Evolutionary conservation across 2,329 filamentous ascomycete genomes (phyloP).

Genomic region (Macrophomina pseudophaseolina): DNA sequence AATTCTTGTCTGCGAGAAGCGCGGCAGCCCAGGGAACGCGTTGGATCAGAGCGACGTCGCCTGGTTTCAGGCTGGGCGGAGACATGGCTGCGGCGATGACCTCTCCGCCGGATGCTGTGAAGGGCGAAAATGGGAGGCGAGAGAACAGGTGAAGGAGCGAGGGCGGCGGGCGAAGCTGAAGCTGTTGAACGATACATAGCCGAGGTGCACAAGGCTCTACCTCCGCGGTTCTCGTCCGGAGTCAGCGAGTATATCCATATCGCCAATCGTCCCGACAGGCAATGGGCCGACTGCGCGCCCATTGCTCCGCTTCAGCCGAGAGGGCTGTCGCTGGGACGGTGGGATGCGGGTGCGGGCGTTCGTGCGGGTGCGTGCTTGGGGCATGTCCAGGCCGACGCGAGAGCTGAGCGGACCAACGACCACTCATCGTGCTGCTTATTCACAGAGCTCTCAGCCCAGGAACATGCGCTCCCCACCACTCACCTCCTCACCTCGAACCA

Average conservation of each 20-base stretch:
- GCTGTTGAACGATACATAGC: background rate
- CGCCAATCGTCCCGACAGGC: too few relatives aligned
- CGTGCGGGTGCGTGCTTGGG: too few relatives aligned
- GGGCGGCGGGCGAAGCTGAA: background rate
- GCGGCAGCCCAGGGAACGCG: constrained; percentile 57
- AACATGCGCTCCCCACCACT: constrained; percentile 1
- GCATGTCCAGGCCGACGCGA: too few relatives aligned
- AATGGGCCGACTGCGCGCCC: too few relatives aligned
- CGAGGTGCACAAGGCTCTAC: background rate
- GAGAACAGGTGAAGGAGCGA: background rate
- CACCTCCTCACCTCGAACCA: background rate
- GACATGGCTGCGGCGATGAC: background rate
- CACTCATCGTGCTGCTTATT: constrained; percentile 22
- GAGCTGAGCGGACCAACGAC: background rate
- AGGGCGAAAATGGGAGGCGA: background rate
- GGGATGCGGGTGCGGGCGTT: too few relatives aligned
- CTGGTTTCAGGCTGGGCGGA: background rate
- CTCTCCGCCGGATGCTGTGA: too few relatives aligned
- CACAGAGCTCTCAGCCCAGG: background rate
- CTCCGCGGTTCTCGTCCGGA: background rate
- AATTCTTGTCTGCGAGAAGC: constrained; percentile 50
- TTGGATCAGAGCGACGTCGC: constrained; percentile 31
- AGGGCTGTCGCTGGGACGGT: too few relatives aligned
- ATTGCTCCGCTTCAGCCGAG: too few relatives aligned
- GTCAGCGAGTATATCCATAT: too few relatives aligned